Base-by-base conservation (phyloP, 352 stramenopile species). In the Phytopythium montanum region DNA sequence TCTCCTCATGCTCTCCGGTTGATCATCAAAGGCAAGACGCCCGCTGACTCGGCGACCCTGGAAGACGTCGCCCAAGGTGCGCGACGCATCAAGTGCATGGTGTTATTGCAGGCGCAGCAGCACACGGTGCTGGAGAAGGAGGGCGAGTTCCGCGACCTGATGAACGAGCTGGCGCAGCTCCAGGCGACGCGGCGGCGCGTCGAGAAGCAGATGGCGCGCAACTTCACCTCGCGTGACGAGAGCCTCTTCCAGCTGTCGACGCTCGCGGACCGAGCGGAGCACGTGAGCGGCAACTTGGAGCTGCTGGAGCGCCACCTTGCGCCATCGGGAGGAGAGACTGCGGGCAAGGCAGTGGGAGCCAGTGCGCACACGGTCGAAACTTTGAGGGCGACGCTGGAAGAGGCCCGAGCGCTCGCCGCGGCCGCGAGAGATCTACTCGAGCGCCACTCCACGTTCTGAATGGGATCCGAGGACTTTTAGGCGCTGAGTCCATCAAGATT, bases 21-120 rank as follows among this genome's bases (percentile, higher is more conserved):
- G 12, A 63, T 92, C 38, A 54, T 92, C 42, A 88, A 89, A 38
- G 82, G 79, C 44, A 85, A 86, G 61, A 85, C 78, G 2, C 80
- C 80, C 2, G 36, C 28, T 0, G 73, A 92, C 36, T 66, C 74
- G 14, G 62, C 60, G 1, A 33, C 48, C 2, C 33, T 90, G 28
- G 45, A 61, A n/a, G 46, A 33, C 13, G 6, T 53, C 33, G n/a
- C 53, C 18, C 23, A 18, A 23, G n/a, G 53, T 42, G 48, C 39
- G 39, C 19, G 29, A 18, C 0, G 12, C 18, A 50, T 92, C 64
- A 92, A 89, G 70, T 83, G 70, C 44, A 90, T 92, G 83, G 76
- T 81, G 59, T 56, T 92, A 29, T 66, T 92, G 2, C 66, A 85
- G 29, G 76, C 65, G 1, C 74, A 81, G 59, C 77, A 87, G 53